Conservation (phyloP, 176 grass and related monocot genomes). For the Coix lacrymajobi region DNA sequence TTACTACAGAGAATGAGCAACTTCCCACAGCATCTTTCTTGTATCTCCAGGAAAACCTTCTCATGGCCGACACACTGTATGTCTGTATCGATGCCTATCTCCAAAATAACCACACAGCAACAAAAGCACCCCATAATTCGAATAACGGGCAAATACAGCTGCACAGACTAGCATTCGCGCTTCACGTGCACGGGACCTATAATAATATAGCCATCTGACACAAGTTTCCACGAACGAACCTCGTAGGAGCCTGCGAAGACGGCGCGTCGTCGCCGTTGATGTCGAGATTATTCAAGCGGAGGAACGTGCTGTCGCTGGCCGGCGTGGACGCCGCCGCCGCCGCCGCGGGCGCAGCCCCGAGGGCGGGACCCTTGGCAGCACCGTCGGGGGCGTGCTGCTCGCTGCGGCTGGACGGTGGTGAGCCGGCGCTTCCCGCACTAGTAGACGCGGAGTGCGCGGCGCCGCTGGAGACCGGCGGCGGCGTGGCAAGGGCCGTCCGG, state of each 20-base stretch:
- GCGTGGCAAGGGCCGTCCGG: neutral
- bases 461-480: constrained; percentile 28
- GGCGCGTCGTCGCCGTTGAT: constrained; percentile 74
- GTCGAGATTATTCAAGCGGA: constrained; percentile 65
- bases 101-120: neutral
- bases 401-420: constrained; percentile 65
- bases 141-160: neutral
- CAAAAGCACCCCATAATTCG: neutral
- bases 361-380: neutral
- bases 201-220: neutral
- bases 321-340: constrained; percentile 34
- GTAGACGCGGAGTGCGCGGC: constrained; percentile 66
- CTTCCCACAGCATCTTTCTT: neutral
- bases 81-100: neutral
- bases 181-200: neutral
- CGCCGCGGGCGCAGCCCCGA: neutral
- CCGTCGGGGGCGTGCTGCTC: constrained; percentile 34
- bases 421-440: constrained; percentile 60
- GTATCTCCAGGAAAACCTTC: neutral
- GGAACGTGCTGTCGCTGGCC: constrained; percentile 56
- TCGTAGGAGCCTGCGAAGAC: constrained; percentile 55
- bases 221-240: constrained; percentile 33
- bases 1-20: neutral
- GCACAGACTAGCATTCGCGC: neutral
- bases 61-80: too few relatives aligned